Percentiles rank a stretch among this genome's conserved stretches.
These are phyloP conservation scores for Pythium vanterpoolii DNA, from an alignment of 352 stramenopile genomes.

Conservation along the genomic window DNA sequence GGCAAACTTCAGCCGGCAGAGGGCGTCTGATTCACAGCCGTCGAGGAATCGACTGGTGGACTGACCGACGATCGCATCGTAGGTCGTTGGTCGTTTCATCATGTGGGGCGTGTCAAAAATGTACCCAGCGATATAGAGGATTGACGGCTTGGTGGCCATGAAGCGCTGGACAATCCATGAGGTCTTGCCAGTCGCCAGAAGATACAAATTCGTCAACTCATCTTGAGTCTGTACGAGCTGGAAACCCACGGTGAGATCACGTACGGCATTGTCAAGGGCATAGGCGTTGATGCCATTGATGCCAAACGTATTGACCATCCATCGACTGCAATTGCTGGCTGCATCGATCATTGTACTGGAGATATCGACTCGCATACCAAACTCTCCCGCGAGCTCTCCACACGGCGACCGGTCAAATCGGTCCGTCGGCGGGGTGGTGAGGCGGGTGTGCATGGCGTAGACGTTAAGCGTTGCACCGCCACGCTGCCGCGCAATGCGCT, in stretches of 20 bases:
- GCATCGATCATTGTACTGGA: neutral
- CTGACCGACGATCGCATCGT: neutral
- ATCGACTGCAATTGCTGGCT: neutral
- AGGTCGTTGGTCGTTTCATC: conserved; percentile 2
- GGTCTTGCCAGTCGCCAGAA: neutral
- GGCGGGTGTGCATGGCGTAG: conserved; percentile 1
- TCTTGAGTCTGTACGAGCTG: neutral
- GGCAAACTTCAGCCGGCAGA: conserved; percentile 6
- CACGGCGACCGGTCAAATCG: neutral
- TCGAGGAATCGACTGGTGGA: neutral
- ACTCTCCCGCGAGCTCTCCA: neutral
- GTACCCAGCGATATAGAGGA: neutral
- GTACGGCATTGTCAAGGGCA: conserved; percentile 1
- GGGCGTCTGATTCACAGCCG: neutral
- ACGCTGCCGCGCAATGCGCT: neutral
- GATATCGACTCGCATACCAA: neutral
- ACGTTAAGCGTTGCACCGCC: neutral
- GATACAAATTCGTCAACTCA: neutral
- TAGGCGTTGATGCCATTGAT: conserved; percentile 1
- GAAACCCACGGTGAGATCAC: neutral
- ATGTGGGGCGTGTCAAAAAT: conserved; percentile 17
- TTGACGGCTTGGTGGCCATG: neutral
- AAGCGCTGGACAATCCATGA: conserved; percentile 1
- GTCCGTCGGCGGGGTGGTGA: neutral
- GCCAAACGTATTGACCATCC: neutral